Evolutionary conservation across 331 rosid genomes (phyloP).

Genomic region (Arachis monticola): DNA sequence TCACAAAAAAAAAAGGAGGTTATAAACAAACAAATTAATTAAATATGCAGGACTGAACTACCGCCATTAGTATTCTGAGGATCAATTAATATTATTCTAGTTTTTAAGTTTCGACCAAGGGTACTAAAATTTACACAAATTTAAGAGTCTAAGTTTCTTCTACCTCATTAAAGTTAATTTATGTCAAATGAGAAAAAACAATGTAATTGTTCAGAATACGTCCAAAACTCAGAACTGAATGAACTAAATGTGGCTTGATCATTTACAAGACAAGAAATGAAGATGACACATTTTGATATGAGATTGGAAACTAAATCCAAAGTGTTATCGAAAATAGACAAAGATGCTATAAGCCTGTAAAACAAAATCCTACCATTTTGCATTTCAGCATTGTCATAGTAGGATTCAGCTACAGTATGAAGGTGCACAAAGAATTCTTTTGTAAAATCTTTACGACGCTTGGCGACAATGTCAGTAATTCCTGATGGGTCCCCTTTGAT

Average conservation of each 20-base stretch:
- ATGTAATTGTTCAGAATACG: too few relatives aligned
- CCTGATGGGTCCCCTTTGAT: conserved; percentile 51
- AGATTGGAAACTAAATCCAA: conserved; percentile 18
- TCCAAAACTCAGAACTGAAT: neutral
- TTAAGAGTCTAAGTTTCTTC: conserved; percentile 15
- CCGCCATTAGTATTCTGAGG: conserved; percentile 9
- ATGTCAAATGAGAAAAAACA: neutral
- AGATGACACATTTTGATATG: neutral
- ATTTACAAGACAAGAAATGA: conserved; percentile 32
- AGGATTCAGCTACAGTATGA: conserved; percentile 71
- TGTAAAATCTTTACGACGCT: conserved; percentile 95
- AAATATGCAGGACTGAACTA: conserved; percentile 25
- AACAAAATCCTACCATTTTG: conserved; percentile 63
- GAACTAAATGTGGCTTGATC: conserved; percentile 5
- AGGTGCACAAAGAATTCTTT: conserved; percentile 88
- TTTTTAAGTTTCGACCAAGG: conserved; percentile 1
- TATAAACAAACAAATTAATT: conserved; percentile 1
- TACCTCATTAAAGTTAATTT: conserved; percentile 17
- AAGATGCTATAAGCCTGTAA: conserved; percentile 14
- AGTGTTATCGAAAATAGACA: neutral
- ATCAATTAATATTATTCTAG: neutral
- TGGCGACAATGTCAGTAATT: conserved; percentile 69
- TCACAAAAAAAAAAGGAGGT: neutral
- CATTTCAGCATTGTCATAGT: conserved; percentile 57
- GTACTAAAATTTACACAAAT: conserved; percentile 4